Conservation (phyloP, 2,329 filamentous ascomycete genomes). For the Hypoxylon sp. region DNA sequence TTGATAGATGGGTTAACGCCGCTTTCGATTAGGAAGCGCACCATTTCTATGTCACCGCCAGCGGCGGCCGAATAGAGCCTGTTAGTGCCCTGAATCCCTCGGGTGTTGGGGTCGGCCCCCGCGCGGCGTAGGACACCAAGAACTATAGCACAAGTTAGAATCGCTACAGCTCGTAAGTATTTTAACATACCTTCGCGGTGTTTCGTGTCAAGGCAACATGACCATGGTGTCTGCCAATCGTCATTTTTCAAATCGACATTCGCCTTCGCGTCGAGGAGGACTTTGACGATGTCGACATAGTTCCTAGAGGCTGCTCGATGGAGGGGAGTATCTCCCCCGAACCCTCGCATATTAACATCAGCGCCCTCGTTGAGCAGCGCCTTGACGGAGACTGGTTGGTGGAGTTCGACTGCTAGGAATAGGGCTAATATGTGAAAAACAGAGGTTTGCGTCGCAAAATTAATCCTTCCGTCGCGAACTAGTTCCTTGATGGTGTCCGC, state of each 20-base stretch:
- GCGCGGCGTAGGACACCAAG: background rate
- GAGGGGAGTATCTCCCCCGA: background rate
- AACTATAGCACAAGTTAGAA: background rate
- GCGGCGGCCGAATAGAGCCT: background rate
- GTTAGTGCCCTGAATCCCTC: background rate
- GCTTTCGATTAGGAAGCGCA: background rate
- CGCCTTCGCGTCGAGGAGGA: background rate
- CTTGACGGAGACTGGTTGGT: background rate
- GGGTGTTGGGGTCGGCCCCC: background rate
- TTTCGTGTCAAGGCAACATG: background rate
- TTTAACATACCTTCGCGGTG: background rate
- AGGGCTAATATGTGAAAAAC: background rate
- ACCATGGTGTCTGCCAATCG: background rate
- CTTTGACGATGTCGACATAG: background rate
- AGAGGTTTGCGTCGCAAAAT: background rate
- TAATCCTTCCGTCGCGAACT: background rate
- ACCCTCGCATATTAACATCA: background rate
- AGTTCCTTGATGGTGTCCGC: background rate
- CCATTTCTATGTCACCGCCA: background rate
- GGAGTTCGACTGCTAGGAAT: background rate
- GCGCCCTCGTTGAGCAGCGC: background rate
- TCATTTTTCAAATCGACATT: background rate
- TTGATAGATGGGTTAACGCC: background rate
- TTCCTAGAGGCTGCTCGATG: background rate
- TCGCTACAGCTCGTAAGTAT: too few species aligned